Base-by-base conservation (phyloP, 495 filamentous ascomycete species). In the Aspergillus mulundensis region DNA sequence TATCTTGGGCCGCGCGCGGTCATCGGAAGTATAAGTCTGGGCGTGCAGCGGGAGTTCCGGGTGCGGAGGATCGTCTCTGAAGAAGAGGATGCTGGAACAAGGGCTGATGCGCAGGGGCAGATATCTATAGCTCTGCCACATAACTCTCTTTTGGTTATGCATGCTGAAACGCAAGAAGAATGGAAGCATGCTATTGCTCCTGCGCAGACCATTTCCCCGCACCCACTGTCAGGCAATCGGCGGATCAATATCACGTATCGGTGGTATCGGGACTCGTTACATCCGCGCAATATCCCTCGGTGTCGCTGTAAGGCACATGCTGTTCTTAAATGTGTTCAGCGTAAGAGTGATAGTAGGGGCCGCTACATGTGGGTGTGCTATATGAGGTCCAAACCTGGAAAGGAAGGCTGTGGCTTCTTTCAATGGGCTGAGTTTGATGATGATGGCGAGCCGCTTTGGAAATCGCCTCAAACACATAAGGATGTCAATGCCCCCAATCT, bases 301-400 rank as follows among this genome's bases (percentile, higher is more conserved):
- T 88, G 85, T 64, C 78, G 77, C 43, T 96, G 92, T 63, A 78
- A 79, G 1, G 72, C 89, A 36, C 83, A 89, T 7, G 76, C 83
- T 2, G 84, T 95, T 14, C 72, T 98, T 57, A 76, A 90, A 23
- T 91, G 90, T 56, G 87, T 90, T 34, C 88, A 90, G 69, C 83
- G 79, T 52, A 89, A 86, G 66, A 84, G 80, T 38, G 84, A 87
- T 60, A 92, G 84, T 50, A 73, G 80, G 46, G 91, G 91, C 0
- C 78, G 81, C 51, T 97, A 96, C 66, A 93, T 96, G 76, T 98
- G 93, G 93, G 90, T 89, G 85, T 98, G 94, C 58, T 84, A 92
- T 71, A 84, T 82, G 7, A 85, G 87, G 3, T 89, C 84, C 62
- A 78, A 84, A 14, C 88, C 88, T 0, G 90, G 86, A 1, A 87